Conservation (phyloP, 2,329 filamentous ascomycete species). For the Fusarium compactum region DNA sequence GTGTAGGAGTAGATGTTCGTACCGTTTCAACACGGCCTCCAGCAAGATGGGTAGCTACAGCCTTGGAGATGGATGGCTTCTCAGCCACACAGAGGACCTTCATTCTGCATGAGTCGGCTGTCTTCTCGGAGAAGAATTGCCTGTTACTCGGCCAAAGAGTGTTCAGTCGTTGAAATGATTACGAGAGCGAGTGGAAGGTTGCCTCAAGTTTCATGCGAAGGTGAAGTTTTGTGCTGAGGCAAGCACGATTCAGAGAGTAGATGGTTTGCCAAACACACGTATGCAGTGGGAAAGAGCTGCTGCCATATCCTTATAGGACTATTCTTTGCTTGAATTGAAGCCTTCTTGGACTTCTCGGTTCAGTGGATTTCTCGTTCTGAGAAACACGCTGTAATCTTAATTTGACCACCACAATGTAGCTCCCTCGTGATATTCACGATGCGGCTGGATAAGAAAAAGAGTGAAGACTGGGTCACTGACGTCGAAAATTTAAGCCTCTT, state of each 20-base stretch:
- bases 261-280: conserved; percentile 11
- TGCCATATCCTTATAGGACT: conserved; percentile 18
- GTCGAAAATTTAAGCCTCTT: conserved; percentile 31
- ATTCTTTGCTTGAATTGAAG: neutral
- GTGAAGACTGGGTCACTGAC: neutral
- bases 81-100: conserved; percentile 68
- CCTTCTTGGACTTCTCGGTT: neutral
- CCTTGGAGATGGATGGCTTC: conserved; percentile 94
- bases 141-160: neutral
- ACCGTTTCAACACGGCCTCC: conserved; percentile 80
- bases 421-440: conserved; percentile 26
- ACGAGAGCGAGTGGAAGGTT: conserved; percentile 16
- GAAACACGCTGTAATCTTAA: neutral
- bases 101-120: conserved; percentile 51
- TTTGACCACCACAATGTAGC: neutral
- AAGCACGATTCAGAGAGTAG: conserved; percentile 28
- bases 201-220: conserved; percentile 27
- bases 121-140: neutral
- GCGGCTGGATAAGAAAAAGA: conserved; percentile 1
- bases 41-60: conserved; percentile 88
- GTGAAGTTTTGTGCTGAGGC: conserved; percentile 16
- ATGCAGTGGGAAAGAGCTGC: conserved; percentile 19
- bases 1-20: conserved; percentile 49
- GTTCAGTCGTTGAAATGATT: conserved; percentile 4
- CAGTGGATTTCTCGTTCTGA: neutral